A percentile compares a stretch with the other conserved stretches of the same genome.
Evolutionary conservation across 345 rosid genomes (phyloP).

Genomic region (Litchi chinensis): DNA sequence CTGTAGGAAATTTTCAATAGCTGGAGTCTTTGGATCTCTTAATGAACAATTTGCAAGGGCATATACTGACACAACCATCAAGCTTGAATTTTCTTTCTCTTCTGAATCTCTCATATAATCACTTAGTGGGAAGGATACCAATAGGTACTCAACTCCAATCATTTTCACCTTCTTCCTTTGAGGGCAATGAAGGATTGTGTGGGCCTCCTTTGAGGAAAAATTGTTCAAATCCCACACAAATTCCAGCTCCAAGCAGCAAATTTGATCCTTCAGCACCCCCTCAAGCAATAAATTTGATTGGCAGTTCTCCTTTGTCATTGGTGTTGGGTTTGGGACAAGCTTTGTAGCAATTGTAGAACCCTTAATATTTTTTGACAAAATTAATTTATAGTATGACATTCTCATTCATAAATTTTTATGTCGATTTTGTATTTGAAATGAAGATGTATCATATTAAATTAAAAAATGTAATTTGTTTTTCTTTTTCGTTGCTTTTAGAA

Average conservation of each 20-base stretch:
- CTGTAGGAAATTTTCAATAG: too few species aligned
- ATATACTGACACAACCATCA: conserved; percentile 30
- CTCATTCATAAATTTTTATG: conserved; percentile 25
- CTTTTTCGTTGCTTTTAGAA: not conserved
- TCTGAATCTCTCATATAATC: conserved; percentile 42
- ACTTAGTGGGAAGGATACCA: conserved; percentile 34
- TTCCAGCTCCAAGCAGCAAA: conserved; percentile 28
- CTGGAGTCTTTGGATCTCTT: not conserved
- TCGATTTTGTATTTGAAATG: not conserved
- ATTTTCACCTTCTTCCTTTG: conserved; percentile 24
- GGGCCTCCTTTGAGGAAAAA: conserved; percentile 24
- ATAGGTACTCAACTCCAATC: conserved; percentile 24
- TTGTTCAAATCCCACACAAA: not conserved
- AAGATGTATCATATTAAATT: not conserved
- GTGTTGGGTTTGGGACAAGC: conserved; percentile 53
- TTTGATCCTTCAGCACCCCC: not conserved
- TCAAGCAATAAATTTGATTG: conserved; percentile 31
- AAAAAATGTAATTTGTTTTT: too few species aligned
- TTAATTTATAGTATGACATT: conserved; percentile 20
- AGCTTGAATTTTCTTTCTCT: conserved; percentile 28
- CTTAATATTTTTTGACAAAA: conserved; percentile 32
- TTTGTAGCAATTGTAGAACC: conserved; percentile 46
- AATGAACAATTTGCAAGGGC: conserved; percentile 21
- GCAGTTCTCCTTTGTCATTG: conserved; percentile 40
- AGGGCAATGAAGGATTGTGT: conserved; percentile 32